Conservation (phyloP, 768 basidiomycete species). For the Lactarius quietus region DNA sequence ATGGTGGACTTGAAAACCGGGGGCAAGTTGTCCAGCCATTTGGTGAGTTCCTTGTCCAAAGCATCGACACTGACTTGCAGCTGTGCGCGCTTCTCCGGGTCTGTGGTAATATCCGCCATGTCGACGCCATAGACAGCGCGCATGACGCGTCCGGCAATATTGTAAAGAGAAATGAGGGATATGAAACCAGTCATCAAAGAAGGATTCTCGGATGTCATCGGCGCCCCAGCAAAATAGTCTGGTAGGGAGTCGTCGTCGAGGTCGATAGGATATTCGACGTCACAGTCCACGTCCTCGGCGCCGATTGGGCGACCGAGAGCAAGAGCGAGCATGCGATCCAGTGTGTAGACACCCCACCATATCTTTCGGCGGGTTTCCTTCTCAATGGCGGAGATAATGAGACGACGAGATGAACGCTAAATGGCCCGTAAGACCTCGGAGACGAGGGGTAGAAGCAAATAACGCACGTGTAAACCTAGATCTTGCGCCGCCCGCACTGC, state of each 20-base stretch:
- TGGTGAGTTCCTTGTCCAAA: conserved; percentile 69
- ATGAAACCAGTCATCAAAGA: conserved; percentile 82
- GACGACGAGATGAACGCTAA: conserved; percentile 78
- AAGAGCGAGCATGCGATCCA: conserved; percentile 90
- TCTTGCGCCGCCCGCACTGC: conserved; percentile 88
- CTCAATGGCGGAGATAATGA: conserved; percentile 66
- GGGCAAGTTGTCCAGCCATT: conserved; percentile 83
- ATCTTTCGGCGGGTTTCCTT: conserved; percentile 89
- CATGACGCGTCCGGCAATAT: conserved; percentile 79
- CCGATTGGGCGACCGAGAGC: conserved; percentile 86
- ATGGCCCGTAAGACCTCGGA: conserved; percentile 25
- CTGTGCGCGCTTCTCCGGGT: conserved; percentile 70
- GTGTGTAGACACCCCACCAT: conserved; percentile 91
- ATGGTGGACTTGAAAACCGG: conserved; percentile 69
- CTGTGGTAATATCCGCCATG: conserved; percentile 59
- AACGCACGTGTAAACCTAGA: conserved; percentile 83
- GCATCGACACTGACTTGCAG: conserved; percentile 76
- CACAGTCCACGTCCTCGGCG: conserved; percentile 86
- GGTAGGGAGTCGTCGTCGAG: conserved; percentile 77
- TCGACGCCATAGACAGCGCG: conserved; percentile 82
- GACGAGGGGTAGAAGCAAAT: conserved; percentile 10
- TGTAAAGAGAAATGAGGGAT: conserved; percentile 72
- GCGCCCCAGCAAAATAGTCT: conserved; percentile 66
- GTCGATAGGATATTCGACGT: conserved; percentile 79
- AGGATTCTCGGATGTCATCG: conserved; percentile 50